These are phyloP conservation scores for Camelina sativa DNA, from an alignment of 345 rosid genomes.

Conservation along the genomic window DNA sequence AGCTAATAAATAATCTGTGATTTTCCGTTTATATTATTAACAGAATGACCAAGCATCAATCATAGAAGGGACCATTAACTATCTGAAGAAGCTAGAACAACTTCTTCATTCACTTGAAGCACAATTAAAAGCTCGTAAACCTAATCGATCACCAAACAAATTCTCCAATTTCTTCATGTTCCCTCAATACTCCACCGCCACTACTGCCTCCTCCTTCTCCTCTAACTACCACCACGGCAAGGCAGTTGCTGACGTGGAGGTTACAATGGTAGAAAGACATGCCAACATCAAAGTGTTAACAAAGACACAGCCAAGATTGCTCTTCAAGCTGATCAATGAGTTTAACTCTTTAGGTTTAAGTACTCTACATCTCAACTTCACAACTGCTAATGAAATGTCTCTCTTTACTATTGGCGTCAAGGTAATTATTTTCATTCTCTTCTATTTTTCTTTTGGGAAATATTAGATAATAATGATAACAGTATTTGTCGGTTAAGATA, in stretches of 20 bases:
- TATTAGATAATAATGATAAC: not conserved
- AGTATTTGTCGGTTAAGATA: not conserved
- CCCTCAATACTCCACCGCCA: conserved; percentile 58
- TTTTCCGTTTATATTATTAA: not conserved
- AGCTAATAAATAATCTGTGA: too few species aligned
- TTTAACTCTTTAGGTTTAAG: conserved; percentile 53
- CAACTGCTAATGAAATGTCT: conserved; percentile 48
- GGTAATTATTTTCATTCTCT: conserved; percentile 44
- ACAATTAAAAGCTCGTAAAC: conserved; percentile 36
- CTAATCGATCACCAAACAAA: conserved; percentile 14
- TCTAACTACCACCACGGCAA: conserved; percentile 13
- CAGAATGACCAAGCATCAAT: conserved; percentile 82
- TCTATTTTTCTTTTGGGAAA: not conserved
- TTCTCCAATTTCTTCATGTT: conserved; percentile 59
- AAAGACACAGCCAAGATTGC: conserved; percentile 55
- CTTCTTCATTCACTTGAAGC: conserved; percentile 58
- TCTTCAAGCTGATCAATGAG: conserved; percentile 56
- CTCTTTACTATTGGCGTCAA: conserved; percentile 62
- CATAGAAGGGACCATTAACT: conserved; percentile 72
- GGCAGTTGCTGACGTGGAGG: conserved; percentile 63
- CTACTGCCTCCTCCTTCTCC: conserved; percentile 10
- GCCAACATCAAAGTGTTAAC: conserved; percentile 64
- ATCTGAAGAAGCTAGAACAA: conserved; percentile 76
- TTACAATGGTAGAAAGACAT: conserved; percentile 61
- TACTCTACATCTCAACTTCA: conserved; percentile 64